Evolutionary conservation across 108 stramenopile genomes (phyloP).

Genomic region (Skeletonema costatum): DNA sequence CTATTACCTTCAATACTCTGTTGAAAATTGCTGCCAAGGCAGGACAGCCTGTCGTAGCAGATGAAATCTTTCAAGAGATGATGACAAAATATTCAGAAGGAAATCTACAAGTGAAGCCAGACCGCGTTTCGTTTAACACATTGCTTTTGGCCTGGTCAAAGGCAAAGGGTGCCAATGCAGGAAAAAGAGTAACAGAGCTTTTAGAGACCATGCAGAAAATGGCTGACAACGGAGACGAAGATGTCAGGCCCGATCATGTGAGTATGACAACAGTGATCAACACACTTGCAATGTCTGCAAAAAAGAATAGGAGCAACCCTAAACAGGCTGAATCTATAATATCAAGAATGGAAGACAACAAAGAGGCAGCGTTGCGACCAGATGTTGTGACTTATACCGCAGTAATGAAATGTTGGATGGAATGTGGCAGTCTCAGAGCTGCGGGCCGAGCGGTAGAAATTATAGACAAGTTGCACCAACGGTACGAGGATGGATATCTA

Average conservation of each 20-base stretch:
- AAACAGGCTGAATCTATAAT: slow-evolving; percentile 49
- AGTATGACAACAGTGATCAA: slow-evolving; percentile 50
- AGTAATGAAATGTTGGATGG: slow-evolving; percentile 50
- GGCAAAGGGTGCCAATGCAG: neutral
- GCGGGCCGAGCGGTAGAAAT: slow-evolving; percentile 41
- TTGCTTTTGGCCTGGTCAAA: slow-evolving; percentile 49
- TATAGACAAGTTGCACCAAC: slow-evolving; percentile 34
- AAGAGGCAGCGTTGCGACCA: slow-evolving; percentile 33
- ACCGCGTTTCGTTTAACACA: slow-evolving; percentile 42
- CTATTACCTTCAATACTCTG: slow-evolving; percentile 46
- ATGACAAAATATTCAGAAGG: slow-evolving; percentile 17
- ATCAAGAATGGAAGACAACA: slow-evolving; percentile 47
- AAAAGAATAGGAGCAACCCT: slow-evolving; percentile 19
- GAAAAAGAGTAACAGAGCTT: slow-evolving; percentile 22
- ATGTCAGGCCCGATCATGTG: slow-evolving; percentile 43
- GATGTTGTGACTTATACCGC: slow-evolving; percentile 54
- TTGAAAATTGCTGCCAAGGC: slow-evolving; percentile 42
- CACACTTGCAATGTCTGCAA: slow-evolving; percentile 24
- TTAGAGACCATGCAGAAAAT: slow-evolving; percentile 40
- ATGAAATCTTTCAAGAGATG: slow-evolving; percentile 45
- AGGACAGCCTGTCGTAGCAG: slow-evolving; percentile 19
- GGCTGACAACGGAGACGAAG: slow-evolving; percentile 26
- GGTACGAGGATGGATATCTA: slow-evolving; percentile 30
- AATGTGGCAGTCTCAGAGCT: slow-evolving; percentile 33
- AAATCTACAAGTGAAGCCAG: slow-evolving; percentile 27